phyloP scores from a whole-genome alignment of 305 asterid species.

The Fraxinus platypoda region DNA sequence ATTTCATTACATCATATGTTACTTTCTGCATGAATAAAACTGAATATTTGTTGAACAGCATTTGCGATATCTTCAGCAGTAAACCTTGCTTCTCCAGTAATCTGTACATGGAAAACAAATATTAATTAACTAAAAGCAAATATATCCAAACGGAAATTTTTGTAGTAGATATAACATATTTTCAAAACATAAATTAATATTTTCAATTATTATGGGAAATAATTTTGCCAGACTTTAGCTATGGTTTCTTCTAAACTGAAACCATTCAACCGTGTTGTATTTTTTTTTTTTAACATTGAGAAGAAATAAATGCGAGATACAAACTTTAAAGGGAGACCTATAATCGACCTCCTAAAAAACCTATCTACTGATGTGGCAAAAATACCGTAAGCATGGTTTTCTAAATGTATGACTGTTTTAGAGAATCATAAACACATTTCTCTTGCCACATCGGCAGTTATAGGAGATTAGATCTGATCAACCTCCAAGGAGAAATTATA shows the following conservation, averaged over 20 bases:
- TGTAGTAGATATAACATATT: not conserved
- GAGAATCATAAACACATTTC: too few species aligned
- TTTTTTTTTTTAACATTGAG: not conserved
- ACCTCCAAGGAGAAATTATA: not conserved
- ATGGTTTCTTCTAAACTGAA: not conserved
- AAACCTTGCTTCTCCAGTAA: constrained; percentile 62
- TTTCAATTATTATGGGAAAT: not conserved
- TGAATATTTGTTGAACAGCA: constrained; percentile 83
- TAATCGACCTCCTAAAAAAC: too few species aligned
- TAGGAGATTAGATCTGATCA: too few species aligned
- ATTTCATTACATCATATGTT: constrained; percentile 26
- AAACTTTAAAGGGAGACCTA: too few species aligned
- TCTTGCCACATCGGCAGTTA: too few species aligned
- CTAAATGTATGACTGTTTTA: too few species aligned
- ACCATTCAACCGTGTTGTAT: not conserved
- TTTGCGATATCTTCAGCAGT: constrained; percentile 87
- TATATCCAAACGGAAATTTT: not conserved
- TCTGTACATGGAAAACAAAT: constrained; percentile 34
- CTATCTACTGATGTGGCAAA: too few species aligned
- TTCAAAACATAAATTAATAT: not conserved
- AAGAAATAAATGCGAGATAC: too few species aligned
- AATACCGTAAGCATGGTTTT: too few species aligned
- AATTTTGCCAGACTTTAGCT: not conserved
- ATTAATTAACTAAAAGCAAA: not conserved
- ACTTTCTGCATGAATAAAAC: constrained; percentile 67